Percentiles rank a stretch among this genome's conserved stretches.
phyloP scores from a whole-genome alignment of 352 stramenopile genomes.

The Phytophthora colocasiae region DNA sequence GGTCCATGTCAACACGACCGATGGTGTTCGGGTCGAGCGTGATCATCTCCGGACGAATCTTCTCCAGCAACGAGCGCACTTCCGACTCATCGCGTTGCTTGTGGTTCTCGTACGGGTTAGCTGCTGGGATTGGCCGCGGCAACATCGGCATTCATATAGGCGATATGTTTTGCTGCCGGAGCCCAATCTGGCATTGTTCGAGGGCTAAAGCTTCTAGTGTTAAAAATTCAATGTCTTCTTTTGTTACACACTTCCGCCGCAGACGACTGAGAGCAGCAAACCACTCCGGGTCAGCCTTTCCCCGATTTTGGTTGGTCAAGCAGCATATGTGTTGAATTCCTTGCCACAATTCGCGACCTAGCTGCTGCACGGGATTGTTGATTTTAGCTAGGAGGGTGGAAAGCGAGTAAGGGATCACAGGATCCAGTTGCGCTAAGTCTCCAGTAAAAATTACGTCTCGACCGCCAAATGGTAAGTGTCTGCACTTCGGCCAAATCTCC shows the following conservation, averaged over 20 bases:
- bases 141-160: too few relatives aligned
- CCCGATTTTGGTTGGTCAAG: too few relatives aligned
- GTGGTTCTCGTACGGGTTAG: slow-evolving; percentile 92
- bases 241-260: too few relatives aligned
- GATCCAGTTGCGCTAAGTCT: neutral
- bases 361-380: neutral
- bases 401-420: neutral
- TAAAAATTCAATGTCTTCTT: too few relatives aligned
- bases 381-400: neutral
- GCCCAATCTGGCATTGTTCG: too few relatives aligned
- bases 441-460: slow-evolving; percentile 3
- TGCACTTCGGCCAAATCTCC: neutral
- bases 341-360: slow-evolving; percentile 1
- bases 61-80: slow-evolving; percentile 97
- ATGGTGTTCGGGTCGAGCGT: slow-evolving; percentile 95
- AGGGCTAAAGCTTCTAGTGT: too few relatives aligned
- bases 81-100: slow-evolving; percentile 97
- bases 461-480: neutral
- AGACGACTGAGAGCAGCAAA: too few relatives aligned
- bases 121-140: too few relatives aligned
- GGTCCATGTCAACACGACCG: slow-evolving; percentile 93
- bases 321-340: too few relatives aligned
- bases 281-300: too few relatives aligned
- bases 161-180: too few relatives aligned
- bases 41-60: slow-evolving; percentile 99